Conservation (phyloP, 2,329 filamentous ascomycete species). For the Arthroderma sp. region DNA sequence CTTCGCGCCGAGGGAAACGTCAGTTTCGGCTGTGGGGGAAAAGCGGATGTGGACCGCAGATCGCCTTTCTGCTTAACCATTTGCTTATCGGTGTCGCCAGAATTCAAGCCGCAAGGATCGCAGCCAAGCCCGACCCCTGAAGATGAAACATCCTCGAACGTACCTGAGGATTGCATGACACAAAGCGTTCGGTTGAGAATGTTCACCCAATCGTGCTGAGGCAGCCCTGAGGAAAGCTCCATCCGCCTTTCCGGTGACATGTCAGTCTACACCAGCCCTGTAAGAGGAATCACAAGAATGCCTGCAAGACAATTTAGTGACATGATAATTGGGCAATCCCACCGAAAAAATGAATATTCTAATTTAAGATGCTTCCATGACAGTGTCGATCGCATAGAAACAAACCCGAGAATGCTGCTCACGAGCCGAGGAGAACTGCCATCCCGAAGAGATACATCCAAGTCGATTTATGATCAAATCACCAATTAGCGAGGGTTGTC, state of each 20-base stretch:
- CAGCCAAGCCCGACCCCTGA: not conserved
- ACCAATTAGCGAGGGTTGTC: not conserved
- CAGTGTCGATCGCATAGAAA: not conserved
- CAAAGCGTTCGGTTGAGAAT: not conserved
- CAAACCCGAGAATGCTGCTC: not conserved
- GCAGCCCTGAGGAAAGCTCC: not conserved
- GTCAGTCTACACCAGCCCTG: not conserved
- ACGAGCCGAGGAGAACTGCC: not conserved
- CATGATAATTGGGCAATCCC: not conserved
- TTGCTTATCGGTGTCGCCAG: not conserved
- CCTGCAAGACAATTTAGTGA: not conserved
- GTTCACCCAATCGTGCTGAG: not conserved
- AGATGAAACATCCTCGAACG: not conserved
- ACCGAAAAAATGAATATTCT: not conserved
- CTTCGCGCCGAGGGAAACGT: not conserved
- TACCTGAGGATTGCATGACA: not conserved
- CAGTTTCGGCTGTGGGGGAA: not conserved
- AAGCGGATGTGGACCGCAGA: not conserved
- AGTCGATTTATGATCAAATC: not conserved
- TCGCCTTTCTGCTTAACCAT: not conserved
- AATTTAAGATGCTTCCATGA: not conserved
- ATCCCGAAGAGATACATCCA: not conserved
- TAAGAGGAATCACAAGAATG: not conserved
- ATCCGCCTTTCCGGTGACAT: not conserved
- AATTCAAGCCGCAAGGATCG: not conserved